phyloP scores from a whole-genome alignment of 2,329 filamentous ascomycete species.

The Sporothrix schenckii region DNA sequence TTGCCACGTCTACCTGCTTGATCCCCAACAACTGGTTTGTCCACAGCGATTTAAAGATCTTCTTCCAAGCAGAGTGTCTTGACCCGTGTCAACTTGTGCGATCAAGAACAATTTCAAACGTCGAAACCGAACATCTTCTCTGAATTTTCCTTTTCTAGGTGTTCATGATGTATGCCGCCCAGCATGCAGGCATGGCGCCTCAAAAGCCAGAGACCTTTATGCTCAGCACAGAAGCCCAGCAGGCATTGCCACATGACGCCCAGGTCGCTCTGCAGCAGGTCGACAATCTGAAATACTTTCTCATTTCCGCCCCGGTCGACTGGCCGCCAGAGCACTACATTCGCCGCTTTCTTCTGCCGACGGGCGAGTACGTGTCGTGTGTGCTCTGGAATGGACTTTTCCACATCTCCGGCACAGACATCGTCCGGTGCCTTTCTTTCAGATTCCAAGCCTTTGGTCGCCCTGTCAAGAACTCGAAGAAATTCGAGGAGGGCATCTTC shows the following conservation, averaged over 20 bases:
- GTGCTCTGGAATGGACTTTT: constrained; percentile 99
- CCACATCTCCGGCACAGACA: constrained; percentile 98
- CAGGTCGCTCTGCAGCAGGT: constrained; percentile 82
- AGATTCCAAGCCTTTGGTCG: constrained; percentile 98
- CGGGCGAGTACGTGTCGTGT: constrained; percentile 98
- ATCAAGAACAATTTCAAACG: constrained; percentile 4
- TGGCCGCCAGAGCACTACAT: constrained; percentile 98
- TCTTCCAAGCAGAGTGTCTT: background rate
- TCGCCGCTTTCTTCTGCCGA: constrained; percentile 89
- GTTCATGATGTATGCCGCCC: constrained; percentile 71
- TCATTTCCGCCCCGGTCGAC: constrained; percentile 97
- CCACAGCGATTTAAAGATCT: constrained; percentile 26
- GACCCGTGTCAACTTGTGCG: constrained; percentile 22
- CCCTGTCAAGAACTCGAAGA: constrained; percentile 99
- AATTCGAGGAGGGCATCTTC: constrained; percentile 99
- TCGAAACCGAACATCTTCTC: constrained; percentile 5
- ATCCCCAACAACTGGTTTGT: constrained; percentile 34
- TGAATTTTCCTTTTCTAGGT: constrained; percentile 11
- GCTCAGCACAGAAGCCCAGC: constrained; percentile 94
- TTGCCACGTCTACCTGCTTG: background rate
- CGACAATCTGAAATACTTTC: constrained; percentile 72
- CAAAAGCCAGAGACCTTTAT: constrained; percentile 99
- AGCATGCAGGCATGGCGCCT: constrained; percentile 84
- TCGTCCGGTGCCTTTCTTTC: constrained; percentile 96
- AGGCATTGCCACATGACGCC: constrained; percentile 92